Percentiles rank a stretch among this genome's conserved stretches.
Conservation (phyloP, 495 filamentous ascomycete genomes). For the Neurospora discreta region DNA sequence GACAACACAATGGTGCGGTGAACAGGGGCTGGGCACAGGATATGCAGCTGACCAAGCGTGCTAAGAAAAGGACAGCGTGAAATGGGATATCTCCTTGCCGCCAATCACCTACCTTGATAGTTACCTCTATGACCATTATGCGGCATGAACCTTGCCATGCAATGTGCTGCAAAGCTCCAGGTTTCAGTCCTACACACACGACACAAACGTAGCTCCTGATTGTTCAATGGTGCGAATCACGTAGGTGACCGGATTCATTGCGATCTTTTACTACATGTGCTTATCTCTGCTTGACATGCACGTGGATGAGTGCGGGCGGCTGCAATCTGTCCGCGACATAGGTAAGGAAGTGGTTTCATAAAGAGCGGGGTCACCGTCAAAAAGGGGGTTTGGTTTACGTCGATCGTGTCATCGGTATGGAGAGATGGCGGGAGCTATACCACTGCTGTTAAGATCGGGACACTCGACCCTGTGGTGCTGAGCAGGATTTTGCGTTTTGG, state of each 20-base stretch:
- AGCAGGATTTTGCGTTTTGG: background rate
- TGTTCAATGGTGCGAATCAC: background rate
- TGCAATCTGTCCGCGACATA: background rate
- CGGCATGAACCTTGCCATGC: background rate
- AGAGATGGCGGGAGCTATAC: background rate
- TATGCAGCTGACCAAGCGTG: background rate
- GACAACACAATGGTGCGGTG: background rate
- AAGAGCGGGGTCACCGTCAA: background rate
- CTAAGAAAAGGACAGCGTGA: background rate
- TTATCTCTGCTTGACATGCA: background rate
- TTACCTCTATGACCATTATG: background rate
- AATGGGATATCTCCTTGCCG: background rate
- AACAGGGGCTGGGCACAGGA: background rate
- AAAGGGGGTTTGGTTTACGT: background rate
- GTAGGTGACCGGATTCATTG: background rate
- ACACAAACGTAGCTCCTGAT: background rate
- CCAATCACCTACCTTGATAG: background rate
- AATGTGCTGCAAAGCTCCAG: background rate
- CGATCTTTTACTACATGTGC: background rate
- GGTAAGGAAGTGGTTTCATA: background rate
- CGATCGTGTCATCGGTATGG: background rate
- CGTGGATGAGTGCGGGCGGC: background rate
- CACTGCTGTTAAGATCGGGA: background rate
- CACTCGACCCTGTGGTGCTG: background rate
- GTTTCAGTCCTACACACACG: background rate